Evolutionary conservation across 495 filamentous ascomycete genomes (phyloP).

Genomic region (Hypoxylon intermedium): DNA sequence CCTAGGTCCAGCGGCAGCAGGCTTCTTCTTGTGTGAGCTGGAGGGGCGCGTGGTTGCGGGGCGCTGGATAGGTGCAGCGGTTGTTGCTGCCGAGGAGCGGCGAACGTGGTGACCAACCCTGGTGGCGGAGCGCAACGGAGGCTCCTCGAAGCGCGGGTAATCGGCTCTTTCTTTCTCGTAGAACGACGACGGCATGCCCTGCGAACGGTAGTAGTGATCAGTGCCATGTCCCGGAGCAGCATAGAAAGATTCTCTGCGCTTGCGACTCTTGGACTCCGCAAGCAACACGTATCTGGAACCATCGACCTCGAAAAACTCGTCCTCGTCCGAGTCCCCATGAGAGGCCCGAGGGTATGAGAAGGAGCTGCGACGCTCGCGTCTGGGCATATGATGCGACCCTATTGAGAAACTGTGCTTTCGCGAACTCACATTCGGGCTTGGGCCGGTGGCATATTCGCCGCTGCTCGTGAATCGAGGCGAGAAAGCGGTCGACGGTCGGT

Average conservation of each 20-base stretch:
- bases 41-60: conserved; percentile 53
- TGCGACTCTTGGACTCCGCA: conserved; percentile 51
- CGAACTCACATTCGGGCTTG: conserved; percentile 61
- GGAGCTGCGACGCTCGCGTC: conserved; percentile 58
- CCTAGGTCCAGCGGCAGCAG: conserved; percentile 19
- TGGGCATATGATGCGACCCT: conserved; percentile 51
- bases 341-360: conserved; percentile 63
- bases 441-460: conserved; percentile 62
- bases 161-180: conserved; percentile 50
- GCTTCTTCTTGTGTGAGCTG: conserved; percentile 42
- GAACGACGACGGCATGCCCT: conserved; percentile 50
- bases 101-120: conserved; percentile 53
- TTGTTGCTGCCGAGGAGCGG: conserved; percentile 46
- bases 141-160: conserved; percentile 46
- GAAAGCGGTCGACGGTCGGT: conserved; percentile 47
- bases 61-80: conserved; percentile 50
- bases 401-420: conserved; percentile 57
- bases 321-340: conserved; percentile 67
- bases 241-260: conserved; percentile 49
- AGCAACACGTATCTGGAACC: conserved; percentile 56
- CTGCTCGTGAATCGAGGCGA: conserved; percentile 61
- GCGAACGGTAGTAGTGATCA: conserved; percentile 63
- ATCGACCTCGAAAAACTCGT: conserved; percentile 62
- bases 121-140: conserved; percentile 53
- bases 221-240: conserved; percentile 57